These are phyloP conservation scores for Boletus tomentosulus DNA, from an alignment of 768 basidiomycete species.

Conservation along the genomic window DNA sequence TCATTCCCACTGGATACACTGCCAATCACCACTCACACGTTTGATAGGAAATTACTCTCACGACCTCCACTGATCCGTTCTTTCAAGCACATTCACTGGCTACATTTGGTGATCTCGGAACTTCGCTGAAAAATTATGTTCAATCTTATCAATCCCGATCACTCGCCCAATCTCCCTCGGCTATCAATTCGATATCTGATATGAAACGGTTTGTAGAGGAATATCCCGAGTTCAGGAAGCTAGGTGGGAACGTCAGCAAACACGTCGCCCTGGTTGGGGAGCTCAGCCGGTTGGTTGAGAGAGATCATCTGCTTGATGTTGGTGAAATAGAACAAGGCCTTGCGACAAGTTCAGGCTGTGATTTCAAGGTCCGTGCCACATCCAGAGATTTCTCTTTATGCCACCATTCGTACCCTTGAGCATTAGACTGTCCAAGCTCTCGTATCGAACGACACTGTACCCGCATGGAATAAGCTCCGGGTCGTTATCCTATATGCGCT, in stretches of 20 bases:
- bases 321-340: constrained; percentile 96
- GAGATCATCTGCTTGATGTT: constrained; percentile 81
- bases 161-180: constrained; percentile 65
- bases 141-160: constrained; percentile 87
- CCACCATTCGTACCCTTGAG: not conserved
- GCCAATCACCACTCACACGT: constrained; percentile 11
- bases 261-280: constrained; percentile 97
- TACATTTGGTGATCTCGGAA: constrained; percentile 96
- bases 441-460: constrained; percentile 61
- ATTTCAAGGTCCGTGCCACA: constrained; percentile 62
- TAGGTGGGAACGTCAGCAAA: constrained; percentile 98
- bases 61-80: constrained; percentile 88
- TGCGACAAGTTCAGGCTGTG: constrained; percentile 86
- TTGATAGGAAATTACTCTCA: constrained; percentile 85
- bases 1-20: constrained; percentile 4
- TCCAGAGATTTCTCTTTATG: not conserved
- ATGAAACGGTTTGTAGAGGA: constrained; percentile 99
- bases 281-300: constrained; percentile 82
- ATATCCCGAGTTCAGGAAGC: constrained; percentile 94
- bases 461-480: constrained; percentile 80
- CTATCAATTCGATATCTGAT: constrained; percentile 90
- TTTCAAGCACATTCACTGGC: constrained; percentile 86
- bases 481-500: constrained; percentile 90
- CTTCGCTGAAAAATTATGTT: constrained; percentile 87
- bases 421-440: constrained; percentile 77